A percentile compares a stretch with the other conserved stretches of the same genome.
Evolutionary conservation across 2,329 filamentous ascomycete species (phyloP).

Genomic region (Talaromyces amestolkiae): DNA sequence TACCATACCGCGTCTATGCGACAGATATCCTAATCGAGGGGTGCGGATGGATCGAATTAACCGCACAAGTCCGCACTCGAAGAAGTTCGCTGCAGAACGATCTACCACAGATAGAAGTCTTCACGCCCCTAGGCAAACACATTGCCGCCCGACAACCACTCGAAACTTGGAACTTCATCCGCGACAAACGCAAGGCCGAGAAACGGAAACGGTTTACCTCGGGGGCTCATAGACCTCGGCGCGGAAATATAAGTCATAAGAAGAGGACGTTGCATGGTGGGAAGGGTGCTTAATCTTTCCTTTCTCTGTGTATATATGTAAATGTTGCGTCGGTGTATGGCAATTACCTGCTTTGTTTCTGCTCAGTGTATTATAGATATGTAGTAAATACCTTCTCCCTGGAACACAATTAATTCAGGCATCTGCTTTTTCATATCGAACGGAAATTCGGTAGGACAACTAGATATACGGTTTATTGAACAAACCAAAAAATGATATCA

Average conservation of each 20-base stretch:
- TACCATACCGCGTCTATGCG: slow-evolving; percentile 78
- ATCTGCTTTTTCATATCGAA: not conserved
- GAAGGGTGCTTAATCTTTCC: slow-evolving; percentile 15
- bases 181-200: slow-evolving; percentile 32
- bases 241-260: slow-evolving; percentile 28
- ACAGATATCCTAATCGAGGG: slow-evolving; percentile 88
- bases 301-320: no score
- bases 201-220: slow-evolving; percentile 26
- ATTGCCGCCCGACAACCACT: slow-evolving; percentile 51
- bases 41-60: slow-evolving; percentile 88
- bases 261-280: slow-evolving; percentile 24
- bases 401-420: not conserved
- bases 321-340: not conserved
- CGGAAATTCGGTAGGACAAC: not conserved
- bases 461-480: slow-evolving; percentile 1
- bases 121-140: slow-evolving; percentile 78
- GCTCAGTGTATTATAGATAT: not conserved
- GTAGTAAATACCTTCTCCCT: not conserved
- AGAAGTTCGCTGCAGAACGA: slow-evolving; percentile 13
- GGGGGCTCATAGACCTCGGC: slow-evolving; percentile 20
- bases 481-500: slow-evolving; percentile 10
- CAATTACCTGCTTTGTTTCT: not conserved
- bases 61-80: slow-evolving; percentile 68
- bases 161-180: slow-evolving; percentile 35
- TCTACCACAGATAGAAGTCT: slow-evolving; percentile 78